A percentile compares a stretch with the other conserved stretches of the same genome.
These are phyloP conservation scores for Williopsis jadinii DNA, from an alignment of 1,139 yeast species.

Conservation along the genomic window DNA sequence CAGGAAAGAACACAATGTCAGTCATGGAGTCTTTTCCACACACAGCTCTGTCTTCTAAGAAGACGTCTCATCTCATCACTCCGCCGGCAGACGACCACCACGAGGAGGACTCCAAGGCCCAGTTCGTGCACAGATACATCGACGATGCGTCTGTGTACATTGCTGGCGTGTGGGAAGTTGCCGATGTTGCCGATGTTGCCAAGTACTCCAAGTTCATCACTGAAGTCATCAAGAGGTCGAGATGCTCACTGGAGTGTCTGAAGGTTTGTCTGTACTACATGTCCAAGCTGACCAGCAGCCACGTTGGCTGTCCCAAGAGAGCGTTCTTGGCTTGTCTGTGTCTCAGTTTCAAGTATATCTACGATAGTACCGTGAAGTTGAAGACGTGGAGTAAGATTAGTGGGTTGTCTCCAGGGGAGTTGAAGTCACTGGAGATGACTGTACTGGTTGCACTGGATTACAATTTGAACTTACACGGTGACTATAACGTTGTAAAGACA, in stretches of 20 bases:
- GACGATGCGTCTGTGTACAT: conserved; percentile 8
- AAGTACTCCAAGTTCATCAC: conserved; percentile 35
- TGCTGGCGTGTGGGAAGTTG: too few species aligned
- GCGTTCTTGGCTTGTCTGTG: conserved; percentile 61
- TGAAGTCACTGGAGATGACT: conserved; percentile 47
- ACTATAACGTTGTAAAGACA: not conserved
- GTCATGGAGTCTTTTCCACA: too few species aligned
- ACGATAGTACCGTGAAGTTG: conserved; percentile 65
- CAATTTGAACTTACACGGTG: conserved; percentile 32
- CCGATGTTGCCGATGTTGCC: too few species aligned
- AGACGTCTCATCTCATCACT: conserved; percentile 12
- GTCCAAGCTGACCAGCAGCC: conserved; percentile 22
- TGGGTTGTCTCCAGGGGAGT: conserved; percentile 46
- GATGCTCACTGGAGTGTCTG: conserved; percentile 56
- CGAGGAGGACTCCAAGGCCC: conserved; percentile 1
- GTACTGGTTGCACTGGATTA: conserved; percentile 50
- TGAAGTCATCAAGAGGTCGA: conserved; percentile 63
- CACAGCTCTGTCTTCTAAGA: conserved; percentile 5
- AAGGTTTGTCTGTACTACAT: conserved; percentile 64
- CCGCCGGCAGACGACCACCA: conserved; percentile 12
- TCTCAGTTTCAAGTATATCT: conserved; percentile 64
- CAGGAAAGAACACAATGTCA: too few species aligned
- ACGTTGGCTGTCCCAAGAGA: conserved; percentile 49
- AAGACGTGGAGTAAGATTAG: conserved; percentile 73
- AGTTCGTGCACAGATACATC: conserved; percentile 9